A percentile compares a stretch with the other conserved stretches of the same genome.
phyloP scores from a whole-genome alignment of 371 early-diverging fungal genomes.

The Mortierella sp. region DNA sequence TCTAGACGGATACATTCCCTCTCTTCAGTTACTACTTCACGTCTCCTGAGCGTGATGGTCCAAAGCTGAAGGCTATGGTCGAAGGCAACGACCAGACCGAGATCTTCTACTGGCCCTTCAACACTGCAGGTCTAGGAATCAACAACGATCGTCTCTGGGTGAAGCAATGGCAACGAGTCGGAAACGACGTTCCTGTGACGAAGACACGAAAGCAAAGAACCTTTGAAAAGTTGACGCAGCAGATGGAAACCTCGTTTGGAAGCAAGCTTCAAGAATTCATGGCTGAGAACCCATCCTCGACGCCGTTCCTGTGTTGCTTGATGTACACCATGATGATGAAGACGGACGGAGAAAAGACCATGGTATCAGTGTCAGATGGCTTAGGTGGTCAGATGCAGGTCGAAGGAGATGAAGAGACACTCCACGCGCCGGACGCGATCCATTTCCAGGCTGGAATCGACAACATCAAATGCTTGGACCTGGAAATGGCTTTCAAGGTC shows the following conservation, averaged over 20 bases:
- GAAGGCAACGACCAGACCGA: slow-evolving; percentile 42
- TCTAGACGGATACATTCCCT: slow-evolving; percentile 38
- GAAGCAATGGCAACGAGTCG: slow-evolving; percentile 48
- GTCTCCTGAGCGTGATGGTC: slow-evolving; percentile 11
- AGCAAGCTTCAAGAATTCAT: slow-evolving; percentile 20
- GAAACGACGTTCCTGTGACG: slow-evolving; percentile 4
- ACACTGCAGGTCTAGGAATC: slow-evolving; percentile 7
- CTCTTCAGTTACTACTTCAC: slow-evolving; percentile 15
- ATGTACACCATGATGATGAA: too few relatives aligned
- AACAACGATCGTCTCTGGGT: slow-evolving; percentile 47
- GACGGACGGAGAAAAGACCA: background rate
- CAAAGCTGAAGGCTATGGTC: slow-evolving; percentile 30
- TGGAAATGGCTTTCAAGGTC: slow-evolving; percentile 49
- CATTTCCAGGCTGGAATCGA: slow-evolving; percentile 52
- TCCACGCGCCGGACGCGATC: slow-evolving; percentile 53
- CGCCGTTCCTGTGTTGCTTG: slow-evolving; percentile 23
- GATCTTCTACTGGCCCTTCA: slow-evolving; percentile 56
- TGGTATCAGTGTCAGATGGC: too few relatives aligned
- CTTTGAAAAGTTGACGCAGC: background rate
- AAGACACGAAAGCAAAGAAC: background rate
- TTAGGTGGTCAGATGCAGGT: too few relatives aligned
- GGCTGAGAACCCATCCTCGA: slow-evolving; percentile 10
- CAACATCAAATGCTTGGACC: slow-evolving; percentile 19
- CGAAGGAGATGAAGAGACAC: background rate
- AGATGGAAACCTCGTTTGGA: slow-evolving; percentile 5